phyloP scores from a whole-genome alignment of 768 basidiomycete species.

The Strobilomyces echinocephalus region DNA sequence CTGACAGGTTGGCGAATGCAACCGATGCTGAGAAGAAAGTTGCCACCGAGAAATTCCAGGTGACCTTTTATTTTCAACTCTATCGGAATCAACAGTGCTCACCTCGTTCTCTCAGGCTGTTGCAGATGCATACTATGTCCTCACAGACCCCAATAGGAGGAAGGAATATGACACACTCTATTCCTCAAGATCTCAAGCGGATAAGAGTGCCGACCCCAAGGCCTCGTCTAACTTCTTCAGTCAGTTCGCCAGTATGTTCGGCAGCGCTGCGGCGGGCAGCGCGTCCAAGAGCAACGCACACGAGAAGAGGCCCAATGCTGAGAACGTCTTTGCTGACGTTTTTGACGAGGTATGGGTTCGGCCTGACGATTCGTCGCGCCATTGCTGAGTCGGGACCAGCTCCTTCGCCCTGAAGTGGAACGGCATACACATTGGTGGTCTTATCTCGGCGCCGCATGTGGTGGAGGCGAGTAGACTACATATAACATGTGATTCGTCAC shows the following conservation, averaged over 20 bases:
- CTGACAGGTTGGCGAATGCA: constrained; percentile 73
- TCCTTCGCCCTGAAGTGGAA: constrained; percentile 79
- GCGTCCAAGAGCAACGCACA: constrained; percentile 31
- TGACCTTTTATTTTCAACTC: constrained; percentile 18
- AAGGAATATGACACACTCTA: constrained; percentile 70
- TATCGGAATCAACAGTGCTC: neutral
- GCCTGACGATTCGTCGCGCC: neutral
- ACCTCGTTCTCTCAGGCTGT: constrained; percentile 45
- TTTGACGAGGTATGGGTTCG: constrained; percentile 72
- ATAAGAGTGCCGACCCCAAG: constrained; percentile 57
- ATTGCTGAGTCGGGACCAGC: constrained; percentile 34
- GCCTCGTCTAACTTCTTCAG: constrained; percentile 73
- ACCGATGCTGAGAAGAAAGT: constrained; percentile 62
- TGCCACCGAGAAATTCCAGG: constrained; percentile 86
- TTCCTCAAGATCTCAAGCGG: constrained; percentile 44
- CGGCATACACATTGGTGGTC: constrained; percentile 69
- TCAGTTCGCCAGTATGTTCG: constrained; percentile 72
- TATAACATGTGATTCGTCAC: constrained; percentile 17
- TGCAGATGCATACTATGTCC: constrained; percentile 91
- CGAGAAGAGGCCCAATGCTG: constrained; percentile 61
- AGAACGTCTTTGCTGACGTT: constrained; percentile 81
- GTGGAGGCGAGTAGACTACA: constrained; percentile 42
- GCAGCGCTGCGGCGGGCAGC: constrained; percentile 29
- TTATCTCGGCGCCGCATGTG: constrained; percentile 65
- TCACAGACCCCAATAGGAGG: constrained; percentile 72